These are phyloP conservation scores for Triticum dicoccoides DNA, from an alignment of 176 grass and related monocot species.

Conservation along the genomic window DNA sequence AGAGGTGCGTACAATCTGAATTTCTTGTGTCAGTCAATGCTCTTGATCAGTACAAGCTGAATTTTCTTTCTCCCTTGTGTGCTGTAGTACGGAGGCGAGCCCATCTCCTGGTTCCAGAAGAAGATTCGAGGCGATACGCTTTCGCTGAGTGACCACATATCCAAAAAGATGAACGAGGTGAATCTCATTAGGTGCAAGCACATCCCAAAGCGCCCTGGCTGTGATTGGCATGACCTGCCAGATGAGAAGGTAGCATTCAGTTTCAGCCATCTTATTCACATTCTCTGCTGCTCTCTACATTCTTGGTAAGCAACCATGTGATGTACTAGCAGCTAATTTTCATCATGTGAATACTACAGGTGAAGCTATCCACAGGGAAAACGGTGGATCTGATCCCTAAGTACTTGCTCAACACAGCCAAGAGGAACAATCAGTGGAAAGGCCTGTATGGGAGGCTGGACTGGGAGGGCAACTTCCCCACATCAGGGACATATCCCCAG, in stretches of 20 bases:
- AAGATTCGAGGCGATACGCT: constrained; percentile 39
- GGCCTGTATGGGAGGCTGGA: constrained; percentile 65
- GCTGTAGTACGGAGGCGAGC: constrained; percentile 50
- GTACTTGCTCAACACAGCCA: constrained; percentile 74
- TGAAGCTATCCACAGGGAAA: constrained; percentile 72
- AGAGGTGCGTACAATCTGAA: constrained; percentile 26
- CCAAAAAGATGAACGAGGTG: constrained; percentile 84
- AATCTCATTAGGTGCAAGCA: constrained; percentile 67
- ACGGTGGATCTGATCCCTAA: constrained; percentile 65
- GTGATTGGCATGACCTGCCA: constrained; percentile 72
- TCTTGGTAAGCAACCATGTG: neutral
- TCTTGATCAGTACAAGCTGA: neutral
- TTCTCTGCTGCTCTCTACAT: neutral
- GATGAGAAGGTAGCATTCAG: constrained; percentile 58
- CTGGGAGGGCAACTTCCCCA: constrained; percentile 88
- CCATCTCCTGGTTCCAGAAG: constrained; percentile 74
- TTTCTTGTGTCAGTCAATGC: neutral
- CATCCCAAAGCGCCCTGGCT: constrained; percentile 60
- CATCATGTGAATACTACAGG: constrained; percentile 32
- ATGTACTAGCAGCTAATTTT: neutral
- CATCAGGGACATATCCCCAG: constrained; percentile 84
- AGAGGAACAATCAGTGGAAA: constrained; percentile 86
- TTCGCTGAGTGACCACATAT: constrained; percentile 62
- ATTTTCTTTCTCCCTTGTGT: constrained; percentile 15
- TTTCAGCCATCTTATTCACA: neutral